Evolutionary conservation across 2,329 filamentous ascomycete genomes (phyloP).

Genomic region (Leptographium procerum): DNA sequence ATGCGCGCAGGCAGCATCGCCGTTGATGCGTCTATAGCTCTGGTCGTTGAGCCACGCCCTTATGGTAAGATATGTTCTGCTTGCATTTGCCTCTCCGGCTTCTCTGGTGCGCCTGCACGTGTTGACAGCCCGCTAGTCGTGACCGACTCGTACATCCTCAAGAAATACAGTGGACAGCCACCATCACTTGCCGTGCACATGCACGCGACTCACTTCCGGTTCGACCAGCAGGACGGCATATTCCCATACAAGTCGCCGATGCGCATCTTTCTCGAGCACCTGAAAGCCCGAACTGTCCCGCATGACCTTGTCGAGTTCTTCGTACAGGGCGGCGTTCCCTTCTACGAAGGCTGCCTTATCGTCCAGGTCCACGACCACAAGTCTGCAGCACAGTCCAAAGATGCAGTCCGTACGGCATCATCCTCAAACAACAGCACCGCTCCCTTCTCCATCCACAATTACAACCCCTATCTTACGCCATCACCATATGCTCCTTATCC

Average conservation of each 20-base stretch:
- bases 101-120: background rate
- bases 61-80: constrained; percentile 30
- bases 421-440: constrained; percentile 49
- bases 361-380: constrained; percentile 89
- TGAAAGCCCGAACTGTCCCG: constrained; percentile 66
- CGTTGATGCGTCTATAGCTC: constrained; percentile 27
- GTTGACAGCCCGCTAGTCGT: constrained; percentile 44
- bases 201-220: constrained; percentile 74
- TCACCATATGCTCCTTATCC: constrained; percentile 75
- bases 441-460: constrained; percentile 83
- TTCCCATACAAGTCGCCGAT: constrained; percentile 91
- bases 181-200: constrained; percentile 83
- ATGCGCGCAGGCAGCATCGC: constrained; percentile 32
- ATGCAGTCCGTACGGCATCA: constrained; percentile 39
- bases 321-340: constrained; percentile 56
- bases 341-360: constrained; percentile 92
- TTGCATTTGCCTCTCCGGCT: background rate
- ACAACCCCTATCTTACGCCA: constrained; percentile 80
- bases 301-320: constrained; percentile 82
- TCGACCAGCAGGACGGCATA: constrained; percentile 87
- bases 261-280: constrained; percentile 66
- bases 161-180: constrained; percentile 53
- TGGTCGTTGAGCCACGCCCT: constrained; percentile 35
- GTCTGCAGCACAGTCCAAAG: constrained; percentile 48
- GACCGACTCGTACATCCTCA: constrained; percentile 67